phyloP scores from a whole-genome alignment of 768 basidiomycete species.

The Xanthoconium stramineum region DNA sequence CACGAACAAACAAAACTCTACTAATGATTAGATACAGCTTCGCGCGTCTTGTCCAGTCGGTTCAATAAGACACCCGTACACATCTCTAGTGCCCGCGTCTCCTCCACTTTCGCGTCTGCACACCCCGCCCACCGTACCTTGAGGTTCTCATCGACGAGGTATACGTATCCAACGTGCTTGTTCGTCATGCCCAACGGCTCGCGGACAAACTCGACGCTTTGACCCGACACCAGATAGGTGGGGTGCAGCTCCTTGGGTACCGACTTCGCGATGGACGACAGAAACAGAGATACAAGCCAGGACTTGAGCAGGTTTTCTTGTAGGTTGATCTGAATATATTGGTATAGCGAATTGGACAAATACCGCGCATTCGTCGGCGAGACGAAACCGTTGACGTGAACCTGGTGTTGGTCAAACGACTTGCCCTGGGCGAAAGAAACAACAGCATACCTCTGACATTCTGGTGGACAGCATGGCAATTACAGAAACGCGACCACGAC shows the following conservation, averaged over 20 bases:
- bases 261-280: conserved; percentile 63
- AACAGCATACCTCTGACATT: conserved; percentile 71
- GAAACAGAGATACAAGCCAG: conserved; percentile 81
- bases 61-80: conserved; percentile 69
- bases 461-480: conserved; percentile 81
- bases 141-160: conserved; percentile 79
- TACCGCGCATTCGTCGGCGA: conserved; percentile 53
- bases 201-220: conserved; percentile 83
- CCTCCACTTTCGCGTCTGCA: conserved; percentile 75
- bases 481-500: conserved; percentile 72
- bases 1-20: conserved; percentile 23
- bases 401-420: conserved; percentile 38
- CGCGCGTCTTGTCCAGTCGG: conserved; percentile 39
- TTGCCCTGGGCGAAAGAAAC: background rate
- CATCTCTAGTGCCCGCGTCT: conserved; percentile 62
- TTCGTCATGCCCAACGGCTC: conserved; percentile 87
- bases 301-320: conserved; percentile 94
- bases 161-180: conserved; percentile 89
- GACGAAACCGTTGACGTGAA: conserved; percentile 74
- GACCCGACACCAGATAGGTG: conserved; percentile 75
- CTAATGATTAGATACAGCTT: background rate
- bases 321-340: conserved; percentile 83
- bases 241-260: conserved; percentile 63
- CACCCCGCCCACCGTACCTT: conserved; percentile 93
- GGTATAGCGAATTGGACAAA: conserved; percentile 56